Conservation (phyloP, 23 red algal genomes). For the Gracilariopsis chorda region DNA sequence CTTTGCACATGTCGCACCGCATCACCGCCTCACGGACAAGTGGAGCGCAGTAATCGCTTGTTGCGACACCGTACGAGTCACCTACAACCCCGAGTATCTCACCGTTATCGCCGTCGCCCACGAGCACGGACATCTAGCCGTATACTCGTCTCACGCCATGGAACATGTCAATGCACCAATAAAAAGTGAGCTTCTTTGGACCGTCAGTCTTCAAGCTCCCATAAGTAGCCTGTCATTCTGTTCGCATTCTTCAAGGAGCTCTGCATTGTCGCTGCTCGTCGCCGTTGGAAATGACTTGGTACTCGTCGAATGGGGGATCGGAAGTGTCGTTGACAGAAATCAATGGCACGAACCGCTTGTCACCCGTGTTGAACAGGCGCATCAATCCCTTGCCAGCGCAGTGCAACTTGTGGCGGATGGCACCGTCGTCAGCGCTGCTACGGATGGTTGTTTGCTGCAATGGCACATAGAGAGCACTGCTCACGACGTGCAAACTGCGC, state of each 20-base stretch:
- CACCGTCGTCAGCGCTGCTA: slow-evolving; percentile 13
- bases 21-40: neutral
- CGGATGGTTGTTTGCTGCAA: slow-evolving; percentile 15
- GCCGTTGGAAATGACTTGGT: slow-evolving; percentile 16
- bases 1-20: neutral
- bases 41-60: neutral
- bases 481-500: no score
- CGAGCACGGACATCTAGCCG: neutral
- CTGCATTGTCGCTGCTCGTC: neutral
- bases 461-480: neutral
- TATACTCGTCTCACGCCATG: neutral
- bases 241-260: neutral
- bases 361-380: slow-evolving; percentile 3
- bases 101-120: slow-evolving; percentile 14
- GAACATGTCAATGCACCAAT: neutral
- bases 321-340: neutral
- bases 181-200: neutral
- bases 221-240: neutral
- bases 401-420: slow-evolving; percentile 18
- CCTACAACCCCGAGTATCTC: neutral
- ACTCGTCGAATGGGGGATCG: slow-evolving; percentile 25
- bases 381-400: slow-evolving; percentile 9
- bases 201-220: neutral
- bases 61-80: neutral
- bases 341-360: slow-evolving; percentile 16